Percentiles rank a stretch among this genome's conserved stretches.
Evolutionary conservation across 2,329 filamentous ascomycete species (phyloP).

Genomic region (Endothia cerciana): DNA sequence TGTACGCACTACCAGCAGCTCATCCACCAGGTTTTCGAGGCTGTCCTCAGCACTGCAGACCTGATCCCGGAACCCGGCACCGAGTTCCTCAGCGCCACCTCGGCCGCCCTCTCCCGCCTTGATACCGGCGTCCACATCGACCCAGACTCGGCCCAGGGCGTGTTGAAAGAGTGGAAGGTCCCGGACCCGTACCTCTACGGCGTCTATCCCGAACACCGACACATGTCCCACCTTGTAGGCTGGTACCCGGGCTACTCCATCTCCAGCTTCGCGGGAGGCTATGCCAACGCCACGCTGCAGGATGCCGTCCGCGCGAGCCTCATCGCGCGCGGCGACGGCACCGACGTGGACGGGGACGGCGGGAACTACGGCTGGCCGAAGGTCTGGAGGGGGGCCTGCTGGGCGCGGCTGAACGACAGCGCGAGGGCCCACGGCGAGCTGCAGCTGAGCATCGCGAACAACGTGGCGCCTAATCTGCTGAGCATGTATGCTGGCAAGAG

Average conservation of each 20-base stretch:
- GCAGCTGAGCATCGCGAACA: slow-evolving; percentile 51
- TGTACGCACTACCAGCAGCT: slow-evolving; percentile 59
- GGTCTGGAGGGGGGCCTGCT: slow-evolving; percentile 60
- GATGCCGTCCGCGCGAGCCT: slow-evolving; percentile 51
- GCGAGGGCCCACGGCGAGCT: slow-evolving; percentile 52
- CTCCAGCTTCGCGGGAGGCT: slow-evolving; percentile 46
- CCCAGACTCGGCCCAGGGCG: slow-evolving; percentile 36
- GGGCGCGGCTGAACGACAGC: slow-evolving; percentile 58
- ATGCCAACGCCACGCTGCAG: slow-evolving; percentile 47
- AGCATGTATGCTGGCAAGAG: slow-evolving; percentile 53
- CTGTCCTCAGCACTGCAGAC: slow-evolving; percentile 38
- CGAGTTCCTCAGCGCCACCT: slow-evolving; percentile 41
- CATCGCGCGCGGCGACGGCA: slow-evolving; percentile 29
- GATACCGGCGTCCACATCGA: slow-evolving; percentile 56
- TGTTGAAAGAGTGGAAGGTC: slow-evolving; percentile 57
- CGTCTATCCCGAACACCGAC: slow-evolving; percentile 43
- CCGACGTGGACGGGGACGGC: slow-evolving; percentile 19
- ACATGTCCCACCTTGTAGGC: slow-evolving; percentile 59
- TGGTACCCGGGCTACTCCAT: slow-evolving; percentile 60
- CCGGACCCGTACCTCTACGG: slow-evolving; percentile 40
- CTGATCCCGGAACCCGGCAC: slow-evolving; percentile 35
- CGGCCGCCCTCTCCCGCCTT: slow-evolving; percentile 47
- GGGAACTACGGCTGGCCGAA: slow-evolving; percentile 61
- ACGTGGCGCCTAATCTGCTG: slow-evolving; percentile 54
- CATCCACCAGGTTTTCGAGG: slow-evolving; percentile 48